Conservation (phyloP, 2,329 filamentous ascomycete genomes). For the Venturia pyrina region DNA sequence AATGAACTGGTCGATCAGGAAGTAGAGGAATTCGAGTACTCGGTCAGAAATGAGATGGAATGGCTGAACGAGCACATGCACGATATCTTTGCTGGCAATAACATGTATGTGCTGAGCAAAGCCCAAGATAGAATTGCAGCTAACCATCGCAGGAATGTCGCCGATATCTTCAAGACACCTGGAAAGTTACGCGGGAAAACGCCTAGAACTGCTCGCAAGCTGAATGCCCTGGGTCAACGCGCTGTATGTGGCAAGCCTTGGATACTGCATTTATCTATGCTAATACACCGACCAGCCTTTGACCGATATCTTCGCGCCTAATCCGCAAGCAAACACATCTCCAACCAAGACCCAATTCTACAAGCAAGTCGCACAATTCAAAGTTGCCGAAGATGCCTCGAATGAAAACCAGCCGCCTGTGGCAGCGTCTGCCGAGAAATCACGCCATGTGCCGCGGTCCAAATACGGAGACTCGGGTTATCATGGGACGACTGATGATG, state of each 20-base stretch:
- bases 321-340: conserved; percentile 41
- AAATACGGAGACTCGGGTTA: conserved; percentile 56
- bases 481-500: conserved; percentile 53
- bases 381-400: conserved; percentile 47
- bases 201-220: conserved; percentile 59
- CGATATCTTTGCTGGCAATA: conserved; percentile 78
- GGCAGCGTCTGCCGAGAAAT: conserved; percentile 27
- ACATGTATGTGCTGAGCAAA: conserved; percentile 55
- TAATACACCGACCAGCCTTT: conserved; percentile 36
- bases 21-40: conserved; percentile 86
- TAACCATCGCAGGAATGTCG: conserved; percentile 58
- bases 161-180: conserved; percentile 92
- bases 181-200: conserved; percentile 76
- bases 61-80: conserved; percentile 99
- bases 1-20: conserved; percentile 68
- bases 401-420: conserved; percentile 16
- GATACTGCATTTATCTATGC: conserved; percentile 33
- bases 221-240: conserved; percentile 46
- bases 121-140: conserved; percentile 19
- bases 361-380: conserved; percentile 47
- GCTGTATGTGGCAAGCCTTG: conserved; percentile 50
- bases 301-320: conserved; percentile 38
- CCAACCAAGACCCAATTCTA: conserved; percentile 37
- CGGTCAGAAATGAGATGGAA: conserved; percentile 85
- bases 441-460: conserved; percentile 22